A percentile compares a stretch with the other conserved stretches of the same genome.
Conservation (phyloP, 2,329 filamentous ascomycete genomes). For the Arthrinium phaeospermum region DNA sequence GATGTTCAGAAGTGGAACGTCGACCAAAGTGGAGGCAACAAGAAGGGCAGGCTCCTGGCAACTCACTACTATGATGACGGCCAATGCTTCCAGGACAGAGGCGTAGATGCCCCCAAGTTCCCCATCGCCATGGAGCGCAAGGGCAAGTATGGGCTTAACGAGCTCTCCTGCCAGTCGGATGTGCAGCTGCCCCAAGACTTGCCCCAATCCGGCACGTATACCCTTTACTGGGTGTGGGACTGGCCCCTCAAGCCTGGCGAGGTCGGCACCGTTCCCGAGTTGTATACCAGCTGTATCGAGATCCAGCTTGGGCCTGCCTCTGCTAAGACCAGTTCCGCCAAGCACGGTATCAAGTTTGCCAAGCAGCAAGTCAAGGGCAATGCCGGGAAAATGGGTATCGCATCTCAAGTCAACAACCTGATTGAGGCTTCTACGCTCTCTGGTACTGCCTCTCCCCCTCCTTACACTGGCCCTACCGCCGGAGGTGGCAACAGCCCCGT, state of each 20-base stretch:
- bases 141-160: conserved; percentile 53
- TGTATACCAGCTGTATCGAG: conserved; percentile 60
- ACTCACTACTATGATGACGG: conserved; percentile 87
- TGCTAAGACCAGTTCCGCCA: conserved; percentile 42
- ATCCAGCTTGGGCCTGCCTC: conserved; percentile 39
- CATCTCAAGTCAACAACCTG: conserved; percentile 51
- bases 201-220: conserved; percentile 69
- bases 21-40: conserved; percentile 81
- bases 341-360: conserved; percentile 42
- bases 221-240: conserved; percentile 96
- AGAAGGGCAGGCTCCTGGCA: conserved; percentile 75
- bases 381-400: conserved; percentile 40
- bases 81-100: conserved; percentile 83
- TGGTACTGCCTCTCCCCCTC: conserved; percentile 32
- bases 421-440: conserved; percentile 44
- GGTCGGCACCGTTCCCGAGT: conserved; percentile 56
- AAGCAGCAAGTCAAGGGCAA: neutral
- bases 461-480: conserved; percentile 26
- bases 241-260: conserved; percentile 70
- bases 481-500: conserved; percentile 26
- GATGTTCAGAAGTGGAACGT: conserved; percentile 80
- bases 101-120: conserved; percentile 32
- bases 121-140: conserved; percentile 65
- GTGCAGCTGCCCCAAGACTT: conserved; percentile 74
- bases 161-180: conserved; percentile 82